These are phyloP conservation scores for Fusarium nodosum DNA, from an alignment of 2,329 filamentous ascomycete species.

Conservation along the genomic window DNA sequence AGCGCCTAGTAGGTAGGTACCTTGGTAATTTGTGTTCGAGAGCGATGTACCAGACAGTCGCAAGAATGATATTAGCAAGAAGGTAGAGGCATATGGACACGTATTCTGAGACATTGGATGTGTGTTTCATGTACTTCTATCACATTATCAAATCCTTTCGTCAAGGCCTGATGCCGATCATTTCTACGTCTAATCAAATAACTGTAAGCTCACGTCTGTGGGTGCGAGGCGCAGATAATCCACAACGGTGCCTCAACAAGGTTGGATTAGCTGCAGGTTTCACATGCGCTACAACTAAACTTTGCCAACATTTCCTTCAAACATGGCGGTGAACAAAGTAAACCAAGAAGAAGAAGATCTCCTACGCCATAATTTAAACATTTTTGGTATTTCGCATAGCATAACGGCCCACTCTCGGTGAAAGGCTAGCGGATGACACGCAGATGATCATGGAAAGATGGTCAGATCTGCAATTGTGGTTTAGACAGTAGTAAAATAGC, in stretches of 20 bases:
- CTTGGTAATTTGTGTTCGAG: not conserved
- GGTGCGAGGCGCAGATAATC: not conserved
- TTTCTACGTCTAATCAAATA: no score
- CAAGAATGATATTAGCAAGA: not conserved
- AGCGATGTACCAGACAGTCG: not conserved
- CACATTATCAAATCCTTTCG: not conserved
- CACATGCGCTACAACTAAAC: not conserved
- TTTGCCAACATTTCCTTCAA: not conserved
- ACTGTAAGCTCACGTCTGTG: not conserved
- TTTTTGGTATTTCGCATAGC: not conserved
- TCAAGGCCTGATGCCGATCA: no score
- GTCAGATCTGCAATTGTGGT: no score
- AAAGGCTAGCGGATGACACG: not conserved
- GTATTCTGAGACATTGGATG: not conserved
- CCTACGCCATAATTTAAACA: not conserved
- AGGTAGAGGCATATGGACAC: not conserved
- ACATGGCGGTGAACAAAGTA: not conserved
- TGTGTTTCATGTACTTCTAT: not conserved
- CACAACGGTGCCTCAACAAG: not conserved
- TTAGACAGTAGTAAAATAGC: not conserved
- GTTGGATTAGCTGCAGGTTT: not conserved
- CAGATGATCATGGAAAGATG: not conserved
- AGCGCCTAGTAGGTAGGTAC: not conserved
- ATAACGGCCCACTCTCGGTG: not conserved
- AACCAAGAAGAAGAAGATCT: not conserved